These are phyloP conservation scores for rapeseed (Brassica napus) DNA, from an alignment of 345 rosid species.

Conservation along the genomic window DNA sequence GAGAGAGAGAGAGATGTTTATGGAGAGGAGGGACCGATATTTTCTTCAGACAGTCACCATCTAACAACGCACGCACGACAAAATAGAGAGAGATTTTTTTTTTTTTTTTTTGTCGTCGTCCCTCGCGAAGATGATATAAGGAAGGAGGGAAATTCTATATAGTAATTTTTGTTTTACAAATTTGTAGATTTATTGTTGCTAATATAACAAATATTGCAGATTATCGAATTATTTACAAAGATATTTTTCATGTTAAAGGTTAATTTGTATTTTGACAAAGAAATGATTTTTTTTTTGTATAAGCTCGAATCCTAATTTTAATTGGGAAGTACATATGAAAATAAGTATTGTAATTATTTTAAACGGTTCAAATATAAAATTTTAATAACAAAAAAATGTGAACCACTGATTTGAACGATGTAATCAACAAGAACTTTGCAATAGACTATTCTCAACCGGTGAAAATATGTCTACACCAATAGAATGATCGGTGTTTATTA, in stretches of 20 bases:
- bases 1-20: not conserved
- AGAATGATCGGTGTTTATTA: no score
- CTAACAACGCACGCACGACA: constrained; percentile 11
- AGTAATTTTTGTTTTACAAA: constrained; percentile 4
- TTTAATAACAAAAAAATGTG: not conserved
- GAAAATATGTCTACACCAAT: no score
- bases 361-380: not conserved
- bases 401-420: no score
- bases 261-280: not conserved
- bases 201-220: not conserved
- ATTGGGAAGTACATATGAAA: not conserved
- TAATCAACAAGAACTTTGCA: no score
- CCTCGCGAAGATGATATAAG: constrained; percentile 23
- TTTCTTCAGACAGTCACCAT: constrained; percentile 34
- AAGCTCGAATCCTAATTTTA: not conserved
- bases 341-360: not conserved
- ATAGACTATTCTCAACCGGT: no score
- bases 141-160: constrained; percentile 38
- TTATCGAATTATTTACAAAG: not conserved
- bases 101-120: not conserved
- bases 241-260: not conserved
- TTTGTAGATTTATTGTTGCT: not conserved
- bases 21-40: not conserved
- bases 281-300: not conserved
- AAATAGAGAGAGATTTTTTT: not conserved